phyloP scores from a whole-genome alignment of 805 yeast genomes.

The Saccharomycopsis malanga region DNA sequence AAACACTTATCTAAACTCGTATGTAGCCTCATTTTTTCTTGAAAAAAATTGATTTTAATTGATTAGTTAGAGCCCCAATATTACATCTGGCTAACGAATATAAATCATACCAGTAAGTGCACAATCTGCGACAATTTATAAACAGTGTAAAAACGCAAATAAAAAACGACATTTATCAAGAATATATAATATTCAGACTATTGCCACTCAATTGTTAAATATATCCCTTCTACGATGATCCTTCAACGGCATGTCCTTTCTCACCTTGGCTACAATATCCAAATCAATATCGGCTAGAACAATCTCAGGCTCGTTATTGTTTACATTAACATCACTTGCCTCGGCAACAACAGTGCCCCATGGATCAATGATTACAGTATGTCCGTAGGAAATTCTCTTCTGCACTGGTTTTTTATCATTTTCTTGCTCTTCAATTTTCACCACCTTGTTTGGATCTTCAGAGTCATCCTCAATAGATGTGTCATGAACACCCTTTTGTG shows the following conservation, averaged over 20 bases:
- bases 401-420: slow-evolving; percentile 22
- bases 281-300: slow-evolving; percentile 64
- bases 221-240: slow-evolving; percentile 63
- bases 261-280: slow-evolving; percentile 39
- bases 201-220: too few relatives aligned
- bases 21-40: too few relatives aligned
- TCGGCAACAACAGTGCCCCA: slow-evolving; percentile 77
- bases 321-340: slow-evolving; percentile 36
- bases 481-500: slow-evolving; percentile 76
- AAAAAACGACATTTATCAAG: too few relatives aligned
- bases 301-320: slow-evolving; percentile 35
- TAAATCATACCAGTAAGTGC: too few relatives aligned
- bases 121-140: too few relatives aligned
- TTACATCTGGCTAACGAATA: too few relatives aligned
- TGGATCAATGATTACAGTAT: slow-evolving; percentile 81
- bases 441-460: slow-evolving; percentile 21
- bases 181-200: too few relatives aligned
- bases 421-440: background rate
- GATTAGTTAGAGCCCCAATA: too few relatives aligned
- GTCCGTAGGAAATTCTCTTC: slow-evolving; percentile 74
- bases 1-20: too few relatives aligned
- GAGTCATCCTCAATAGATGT: slow-evolving; percentile 32
- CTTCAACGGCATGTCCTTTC: slow-evolving; percentile 73
- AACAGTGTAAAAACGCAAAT: too few relatives aligned
- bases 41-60: too few relatives aligned